Percentiles rank a stretch among this genome's conserved stretches.
Evolutionary conservation across 345 rosid genomes (phyloP).

Genomic region (Bruguiera parviflora): DNA sequence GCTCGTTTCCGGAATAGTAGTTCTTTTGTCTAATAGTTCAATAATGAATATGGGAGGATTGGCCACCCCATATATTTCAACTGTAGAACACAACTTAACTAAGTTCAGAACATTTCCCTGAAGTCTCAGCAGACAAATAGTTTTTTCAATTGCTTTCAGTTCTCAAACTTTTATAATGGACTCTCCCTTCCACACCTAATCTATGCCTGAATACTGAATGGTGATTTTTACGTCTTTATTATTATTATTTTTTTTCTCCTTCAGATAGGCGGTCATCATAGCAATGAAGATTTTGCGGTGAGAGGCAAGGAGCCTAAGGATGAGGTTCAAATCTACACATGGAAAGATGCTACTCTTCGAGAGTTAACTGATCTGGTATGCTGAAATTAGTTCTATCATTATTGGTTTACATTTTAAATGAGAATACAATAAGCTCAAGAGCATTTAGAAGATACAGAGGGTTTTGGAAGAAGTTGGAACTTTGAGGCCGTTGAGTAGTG

Average conservation of each 20-base stretch:
- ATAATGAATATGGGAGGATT: too few species aligned
- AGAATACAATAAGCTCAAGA: too few species aligned
- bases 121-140: background rate
- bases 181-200: too few species aligned
- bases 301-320: conserved; percentile 96
- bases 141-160: too few species aligned
- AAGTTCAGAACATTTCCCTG: too few species aligned
- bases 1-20: background rate
- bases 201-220: background rate
- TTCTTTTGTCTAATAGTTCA: background rate
- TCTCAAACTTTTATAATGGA: too few species aligned
- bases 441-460: too few species aligned
- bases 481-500: background rate
- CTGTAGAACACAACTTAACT: too few species aligned
- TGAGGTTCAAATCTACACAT: conserved; percentile 94
- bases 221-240: background rate
- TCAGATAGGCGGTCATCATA: conserved; percentile 80
- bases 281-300: conserved; percentile 80
- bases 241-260: background rate
- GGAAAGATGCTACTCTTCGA: conserved; percentile 93
- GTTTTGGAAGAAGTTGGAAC: background rate
- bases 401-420: too few species aligned
- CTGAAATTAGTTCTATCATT: background rate
- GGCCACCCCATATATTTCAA: too few species aligned
- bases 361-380: conserved; percentile 87